Conservation (phyloP, 192 early-diverging fungal genomes). For the Linnemannia elongata region DNA sequence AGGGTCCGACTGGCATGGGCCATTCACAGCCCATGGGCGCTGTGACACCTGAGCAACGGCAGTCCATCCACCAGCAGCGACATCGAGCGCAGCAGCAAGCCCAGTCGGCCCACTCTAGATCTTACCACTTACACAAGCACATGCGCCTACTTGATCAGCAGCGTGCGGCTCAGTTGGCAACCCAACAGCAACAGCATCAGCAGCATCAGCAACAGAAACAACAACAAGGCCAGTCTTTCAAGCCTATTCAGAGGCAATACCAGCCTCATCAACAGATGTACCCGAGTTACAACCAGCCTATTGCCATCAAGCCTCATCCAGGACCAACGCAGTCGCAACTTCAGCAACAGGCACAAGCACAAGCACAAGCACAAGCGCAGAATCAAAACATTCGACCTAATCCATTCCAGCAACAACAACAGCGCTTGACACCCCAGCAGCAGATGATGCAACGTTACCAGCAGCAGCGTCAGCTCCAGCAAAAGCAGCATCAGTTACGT, state of each 20-base stretch:
- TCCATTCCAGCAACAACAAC: neutral
- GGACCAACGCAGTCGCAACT: constrained; percentile 9
- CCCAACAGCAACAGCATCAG: constrained; percentile 29
- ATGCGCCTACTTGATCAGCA: constrained; percentile 54
- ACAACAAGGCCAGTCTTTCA: neutral
- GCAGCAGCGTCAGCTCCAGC: constrained; percentile 51
- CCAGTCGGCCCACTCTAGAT: constrained; percentile 50
- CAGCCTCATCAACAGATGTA: constrained; percentile 55
- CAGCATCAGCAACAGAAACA: constrained; percentile 19
- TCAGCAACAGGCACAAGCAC: constrained; percentile 27
- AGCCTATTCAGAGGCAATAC: constrained; percentile 40
- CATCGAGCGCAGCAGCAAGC: constrained; percentile 56
- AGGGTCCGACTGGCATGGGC: neutral
- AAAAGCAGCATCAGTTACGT: constrained; percentile 43
- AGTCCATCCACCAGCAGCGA: constrained; percentile 41
- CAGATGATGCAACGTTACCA: constrained; percentile 52
- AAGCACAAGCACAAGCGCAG: constrained; percentile 29
- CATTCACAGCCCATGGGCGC: neutral
- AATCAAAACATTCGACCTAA: constrained; percentile 9
- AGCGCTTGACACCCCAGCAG: constrained; percentile 33
- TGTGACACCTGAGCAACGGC: constrained; percentile 11
- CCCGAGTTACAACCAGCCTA: constrained; percentile 30
- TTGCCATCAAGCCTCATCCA: constrained; percentile 44
- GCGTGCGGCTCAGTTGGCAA: constrained; percentile 27
- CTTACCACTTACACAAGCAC: constrained; percentile 53